Evolutionary conservation across 352 stramenopile genomes (phyloP).

Genomic region (Phytopythium kandeliae): DNA sequence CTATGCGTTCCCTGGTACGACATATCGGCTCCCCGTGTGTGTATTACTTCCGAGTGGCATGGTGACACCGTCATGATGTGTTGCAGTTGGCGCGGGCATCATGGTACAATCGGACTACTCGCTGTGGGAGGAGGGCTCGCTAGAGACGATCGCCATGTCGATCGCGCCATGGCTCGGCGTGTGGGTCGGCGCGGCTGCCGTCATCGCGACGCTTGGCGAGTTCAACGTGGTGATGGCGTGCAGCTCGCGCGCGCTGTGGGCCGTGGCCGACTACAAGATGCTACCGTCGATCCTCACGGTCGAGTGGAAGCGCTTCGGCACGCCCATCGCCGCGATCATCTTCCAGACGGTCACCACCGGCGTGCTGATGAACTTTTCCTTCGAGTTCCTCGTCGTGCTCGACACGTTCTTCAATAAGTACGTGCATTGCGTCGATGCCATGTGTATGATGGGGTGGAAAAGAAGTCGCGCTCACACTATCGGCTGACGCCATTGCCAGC

Average conservation of each 20-base stretch:
- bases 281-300: slow-evolving; percentile 49
- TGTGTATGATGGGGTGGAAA: not conserved
- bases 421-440: slow-evolving; percentile 11
- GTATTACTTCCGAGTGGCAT: too few relatives aligned
- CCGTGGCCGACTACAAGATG: slow-evolving; percentile 83
- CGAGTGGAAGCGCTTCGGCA: slow-evolving; percentile 75
- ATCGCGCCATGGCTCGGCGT: slow-evolving; percentile 71
- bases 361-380: slow-evolving; percentile 83
- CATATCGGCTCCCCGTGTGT: not conserved
- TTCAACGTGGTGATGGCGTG: slow-evolving; percentile 87
- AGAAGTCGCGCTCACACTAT: not conserved
- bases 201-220: slow-evolving; percentile 76
- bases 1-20: slow-evolving; percentile 71
- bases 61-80: slow-evolving; percentile 5
- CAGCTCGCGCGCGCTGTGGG: slow-evolving; percentile 75
- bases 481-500: slow-evolving; percentile 10
- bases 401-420: slow-evolving; percentile 90
- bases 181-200: slow-evolving; percentile 71
- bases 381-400: slow-evolving; percentile 73
- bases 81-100: slow-evolving; percentile 57
- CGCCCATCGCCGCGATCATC: slow-evolving; percentile 67
- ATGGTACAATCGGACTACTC: slow-evolving; percentile 72
- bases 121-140: slow-evolving; percentile 62
- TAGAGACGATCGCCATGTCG: slow-evolving; percentile 74
- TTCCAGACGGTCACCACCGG: slow-evolving; percentile 72